Conservation (phyloP, 768 basidiomycete species). For the Psilocybe azurescens region DNA sequence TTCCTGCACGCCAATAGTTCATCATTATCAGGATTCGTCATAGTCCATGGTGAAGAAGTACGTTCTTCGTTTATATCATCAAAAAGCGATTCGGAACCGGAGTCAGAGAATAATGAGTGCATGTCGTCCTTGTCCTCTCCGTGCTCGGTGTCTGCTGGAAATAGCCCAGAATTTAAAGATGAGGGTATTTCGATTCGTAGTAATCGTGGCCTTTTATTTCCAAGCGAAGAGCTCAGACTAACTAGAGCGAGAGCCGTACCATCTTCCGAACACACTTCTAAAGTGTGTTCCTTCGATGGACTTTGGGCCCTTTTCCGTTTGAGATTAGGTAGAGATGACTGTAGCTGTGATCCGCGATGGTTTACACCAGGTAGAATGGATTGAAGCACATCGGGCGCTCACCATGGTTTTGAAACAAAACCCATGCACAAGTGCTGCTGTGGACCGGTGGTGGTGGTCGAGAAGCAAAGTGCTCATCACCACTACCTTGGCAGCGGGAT, state of each 20-base stretch:
- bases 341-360: background rate
- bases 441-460: background rate
- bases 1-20: constrained; percentile 34
- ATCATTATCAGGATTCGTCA: background rate
- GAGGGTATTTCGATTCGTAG: constrained; percentile 24
- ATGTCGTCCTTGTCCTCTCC: background rate
- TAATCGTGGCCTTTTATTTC: constrained; percentile 14
- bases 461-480: background rate
- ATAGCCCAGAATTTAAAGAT: constrained; percentile 12
- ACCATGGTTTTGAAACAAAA: constrained; percentile 4
- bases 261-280: background rate
- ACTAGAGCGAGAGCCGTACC: background rate
- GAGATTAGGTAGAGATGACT: background rate
- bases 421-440: background rate
- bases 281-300: constrained; percentile 10
- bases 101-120: constrained; percentile 24
- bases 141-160: background rate
- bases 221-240: background rate
- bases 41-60: background rate
- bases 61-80: constrained; percentile 13
- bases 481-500: background rate
- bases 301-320: constrained; percentile 21
- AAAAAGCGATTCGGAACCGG: constrained; percentile 20
- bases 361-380: background rate
- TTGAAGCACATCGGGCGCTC: background rate